Base-by-base conservation (phyloP, 2,329 filamentous ascomycete genomes). In the Bertia moriformis region DNA sequence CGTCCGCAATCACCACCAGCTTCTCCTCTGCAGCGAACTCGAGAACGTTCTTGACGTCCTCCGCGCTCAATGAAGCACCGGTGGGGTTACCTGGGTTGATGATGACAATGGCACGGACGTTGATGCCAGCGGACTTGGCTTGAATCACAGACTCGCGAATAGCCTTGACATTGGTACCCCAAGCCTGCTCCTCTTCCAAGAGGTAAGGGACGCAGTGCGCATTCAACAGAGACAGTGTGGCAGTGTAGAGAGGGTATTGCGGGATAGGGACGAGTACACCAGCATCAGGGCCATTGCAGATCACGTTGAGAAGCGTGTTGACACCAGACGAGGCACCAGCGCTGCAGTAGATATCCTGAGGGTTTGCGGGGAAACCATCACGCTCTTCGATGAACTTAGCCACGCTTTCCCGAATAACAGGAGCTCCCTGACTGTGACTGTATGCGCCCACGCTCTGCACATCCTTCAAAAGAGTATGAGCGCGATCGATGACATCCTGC, bases 61-160 rank as follows among this genome's bases (percentile, higher is more conserved):
- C 70, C 46, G 82, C 72, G 24, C 79, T 67, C 14, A 98, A 73
- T 39, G 81, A 91, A 38, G 87, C 86, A 48, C 91, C 91, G 2
- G 91, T 98, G 3, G 91, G 91, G 65, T 98, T 98, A 43, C 91
- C 91, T 0, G 91, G 91, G 71, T 98, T 98, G 68, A 98, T 98
- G 51, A 98, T 81, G 48, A 91, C 89, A 49, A 98, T 87, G 49
- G 85, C 84, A 51, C 88, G 85, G 40, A 95, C 84, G 49, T 96
- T 87, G 43, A 78, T 79, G 44, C 87, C 88, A 39, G 84, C 73
- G 39, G 67, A 63, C 55, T 79, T 75, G 46, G 88, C 89, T 55
- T 84, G 76, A 41, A 76, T 67, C 54, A 91, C 75, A 1, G 87
- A 71, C 29, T 71, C 57, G 49, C 75, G 76, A 60, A 98, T 91